phyloP scores from a whole-genome alignment of 2,329 filamentous ascomycete genomes.

The Blastomyces parvus region DNA sequence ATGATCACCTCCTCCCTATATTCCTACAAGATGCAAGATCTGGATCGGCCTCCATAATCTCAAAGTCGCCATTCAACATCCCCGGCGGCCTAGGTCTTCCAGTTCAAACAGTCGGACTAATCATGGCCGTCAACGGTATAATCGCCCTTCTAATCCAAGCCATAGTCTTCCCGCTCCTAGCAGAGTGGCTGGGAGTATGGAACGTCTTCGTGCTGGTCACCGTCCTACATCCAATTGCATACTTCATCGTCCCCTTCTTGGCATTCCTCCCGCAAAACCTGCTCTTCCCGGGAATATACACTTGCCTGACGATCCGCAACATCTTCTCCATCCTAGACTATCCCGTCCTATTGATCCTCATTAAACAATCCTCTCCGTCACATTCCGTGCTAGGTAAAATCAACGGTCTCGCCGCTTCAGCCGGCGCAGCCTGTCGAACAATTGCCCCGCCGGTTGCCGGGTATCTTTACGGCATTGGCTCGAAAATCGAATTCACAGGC shows the following conservation, averaged over 20 bases:
- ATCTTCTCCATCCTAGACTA: constrained; percentile 60
- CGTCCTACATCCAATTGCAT: constrained; percentile 56
- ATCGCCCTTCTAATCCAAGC: constrained; percentile 66
- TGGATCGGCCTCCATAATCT: constrained; percentile 22
- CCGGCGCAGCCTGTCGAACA: constrained; percentile 61
- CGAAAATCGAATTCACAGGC: constrained; percentile 48
- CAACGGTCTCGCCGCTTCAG: constrained; percentile 62
- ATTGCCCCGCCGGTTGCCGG: constrained; percentile 60
- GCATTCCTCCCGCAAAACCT: constrained; percentile 46
- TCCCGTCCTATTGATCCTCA: constrained; percentile 58
- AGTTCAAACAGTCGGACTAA: constrained; percentile 57
- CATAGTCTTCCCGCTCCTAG: constrained; percentile 57
- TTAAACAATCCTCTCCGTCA: constrained; percentile 61
- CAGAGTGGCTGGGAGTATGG: constrained; percentile 58
- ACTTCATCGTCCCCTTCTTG: constrained; percentile 60
- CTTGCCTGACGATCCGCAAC: constrained; percentile 56
- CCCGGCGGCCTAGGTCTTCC: constrained; percentile 57
- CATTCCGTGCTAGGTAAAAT: constrained; percentile 57
- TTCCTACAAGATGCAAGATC: constrained; percentile 67
- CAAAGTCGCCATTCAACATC: constrained; percentile 44
- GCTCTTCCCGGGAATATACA: constrained; percentile 54
- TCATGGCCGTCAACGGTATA: constrained; percentile 59
- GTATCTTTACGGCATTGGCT: constrained; percentile 55
- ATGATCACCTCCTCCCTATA: constrained; percentile 83
- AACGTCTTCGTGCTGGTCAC: constrained; percentile 56